phyloP scores from a whole-genome alignment of 495 filamentous ascomycete genomes.

The Daldinia decipiens region DNA sequence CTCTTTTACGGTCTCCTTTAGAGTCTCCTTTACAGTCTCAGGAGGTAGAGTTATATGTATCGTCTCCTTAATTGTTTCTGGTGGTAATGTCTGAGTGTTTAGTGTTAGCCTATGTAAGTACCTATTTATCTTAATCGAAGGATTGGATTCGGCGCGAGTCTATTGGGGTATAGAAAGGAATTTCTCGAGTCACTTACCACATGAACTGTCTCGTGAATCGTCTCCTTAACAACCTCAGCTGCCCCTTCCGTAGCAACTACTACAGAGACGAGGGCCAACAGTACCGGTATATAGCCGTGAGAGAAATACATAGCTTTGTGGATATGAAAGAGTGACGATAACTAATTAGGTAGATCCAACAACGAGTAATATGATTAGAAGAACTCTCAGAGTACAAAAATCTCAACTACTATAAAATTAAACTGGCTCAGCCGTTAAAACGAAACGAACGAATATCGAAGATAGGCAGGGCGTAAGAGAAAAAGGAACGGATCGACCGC shows the following conservation, averaged over 20 bases:
- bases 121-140: not conserved
- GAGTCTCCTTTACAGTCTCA: conserved; percentile 19
- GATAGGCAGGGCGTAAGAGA: conserved; percentile 21
- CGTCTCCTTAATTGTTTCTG: conserved; percentile 24
- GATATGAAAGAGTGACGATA: not conserved
- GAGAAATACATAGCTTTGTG: conserved; percentile 22
- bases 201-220: conserved; percentile 30
- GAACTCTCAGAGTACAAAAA: conserved; percentile 18
- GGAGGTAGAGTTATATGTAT: conserved; percentile 25
- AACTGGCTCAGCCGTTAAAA: conserved; percentile 39
- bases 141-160: not conserved
- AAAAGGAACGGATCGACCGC: conserved; percentile 43
- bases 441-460: conserved; percentile 42
- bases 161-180: not conserved
- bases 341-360: conserved; percentile 12
- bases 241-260: conserved; percentile 19
- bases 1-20: conserved; percentile 16
- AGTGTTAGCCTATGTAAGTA: conserved; percentile 11
- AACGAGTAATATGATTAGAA: conserved; percentile 13
- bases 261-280: conserved; percentile 25
- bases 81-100: conserved; percentile 17
- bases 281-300: conserved; percentile 16
- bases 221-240: conserved; percentile 13
- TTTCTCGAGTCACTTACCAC: conserved; percentile 20
- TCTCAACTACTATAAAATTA: conserved; percentile 26